These are phyloP conservation scores for Trichosporon inkin DNA, from an alignment of 1,284 basidiomycete genomes.

Conservation along the genomic window DNA sequence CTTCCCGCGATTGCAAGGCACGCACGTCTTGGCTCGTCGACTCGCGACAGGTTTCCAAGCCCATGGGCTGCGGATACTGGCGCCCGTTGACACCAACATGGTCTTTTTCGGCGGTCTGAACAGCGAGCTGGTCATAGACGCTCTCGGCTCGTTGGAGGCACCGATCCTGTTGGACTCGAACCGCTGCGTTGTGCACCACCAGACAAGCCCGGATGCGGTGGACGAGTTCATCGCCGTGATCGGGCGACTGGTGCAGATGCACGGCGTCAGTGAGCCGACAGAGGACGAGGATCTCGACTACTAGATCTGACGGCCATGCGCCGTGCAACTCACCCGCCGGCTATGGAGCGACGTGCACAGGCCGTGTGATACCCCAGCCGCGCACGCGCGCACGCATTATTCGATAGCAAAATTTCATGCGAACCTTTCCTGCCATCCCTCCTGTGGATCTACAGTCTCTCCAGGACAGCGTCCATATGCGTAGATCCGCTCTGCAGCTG, in stretches of 20 bases:
- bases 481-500: no score
- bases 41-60: constrained; percentile 70
- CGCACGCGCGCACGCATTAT: no score
- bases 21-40: constrained; percentile 69
- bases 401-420: no score
- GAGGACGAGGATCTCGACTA: neutral
- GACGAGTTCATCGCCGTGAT: constrained; percentile 46
- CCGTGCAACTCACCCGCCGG: neutral
- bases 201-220: constrained; percentile 67
- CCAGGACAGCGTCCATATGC: no score
- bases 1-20: constrained; percentile 68
- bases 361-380: neutral
- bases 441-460: no score
- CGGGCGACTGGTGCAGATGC: neutral
- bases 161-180: constrained; percentile 60
- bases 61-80: constrained; percentile 69
- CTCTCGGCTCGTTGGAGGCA: constrained; percentile 59
- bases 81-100: constrained; percentile 84
- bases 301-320: neutral
- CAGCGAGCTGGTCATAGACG: constrained; percentile 71
- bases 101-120: constrained; percentile 50
- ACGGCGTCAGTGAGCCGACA: neutral
- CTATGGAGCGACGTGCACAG: neutral
- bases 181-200: constrained; percentile 81
- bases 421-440: no score